Percentiles rank a stretch among this genome's conserved stretches.
These are phyloP conservation scores for Cyberlindnera misumaiensis DNA, from an alignment of 805 yeast species.

Conservation along the genomic window DNA sequence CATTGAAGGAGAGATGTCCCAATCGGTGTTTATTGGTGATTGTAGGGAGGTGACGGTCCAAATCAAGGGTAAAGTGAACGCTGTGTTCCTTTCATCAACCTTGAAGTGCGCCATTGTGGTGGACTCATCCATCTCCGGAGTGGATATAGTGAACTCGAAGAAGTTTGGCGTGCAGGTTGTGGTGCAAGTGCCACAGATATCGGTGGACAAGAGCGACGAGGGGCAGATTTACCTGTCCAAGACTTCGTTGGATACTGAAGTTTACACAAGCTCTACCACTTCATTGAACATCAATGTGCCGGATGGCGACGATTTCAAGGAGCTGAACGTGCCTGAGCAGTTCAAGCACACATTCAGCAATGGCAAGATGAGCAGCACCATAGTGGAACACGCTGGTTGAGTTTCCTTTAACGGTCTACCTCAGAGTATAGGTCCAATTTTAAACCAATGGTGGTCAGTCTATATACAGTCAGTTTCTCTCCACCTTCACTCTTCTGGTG, in stretches of 20 bases:
- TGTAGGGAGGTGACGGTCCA: constrained; percentile 70
- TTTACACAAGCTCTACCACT: constrained; percentile 80
- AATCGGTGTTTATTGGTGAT: constrained; percentile 83
- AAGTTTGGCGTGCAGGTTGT: constrained; percentile 81
- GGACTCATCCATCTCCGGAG: constrained; percentile 79
- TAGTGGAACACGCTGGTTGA: constrained; percentile 80
- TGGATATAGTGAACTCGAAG: constrained; percentile 77
- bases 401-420: not conserved
- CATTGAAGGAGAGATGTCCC: constrained; percentile 77
- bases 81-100: constrained; percentile 73
- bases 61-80: constrained; percentile 86
- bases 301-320: constrained; percentile 64
- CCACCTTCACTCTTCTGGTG: constrained; percentile 55
- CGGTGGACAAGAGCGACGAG: constrained; percentile 83
- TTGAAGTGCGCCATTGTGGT: constrained; percentile 68
- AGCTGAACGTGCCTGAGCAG: constrained; percentile 88
- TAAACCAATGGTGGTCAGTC: not conserved
- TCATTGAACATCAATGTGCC: constrained; percentile 84
- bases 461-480: constrained; percentile 1
- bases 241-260: constrained; percentile 64
- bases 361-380: constrained; percentile 59
- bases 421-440: not conserved
- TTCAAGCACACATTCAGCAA: constrained; percentile 59
- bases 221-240: constrained; percentile 75
- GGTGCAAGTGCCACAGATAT: constrained; percentile 76